phyloP scores from a whole-genome alignment of 805 yeast species.

The Kodamaea jinghongensis region DNA sequence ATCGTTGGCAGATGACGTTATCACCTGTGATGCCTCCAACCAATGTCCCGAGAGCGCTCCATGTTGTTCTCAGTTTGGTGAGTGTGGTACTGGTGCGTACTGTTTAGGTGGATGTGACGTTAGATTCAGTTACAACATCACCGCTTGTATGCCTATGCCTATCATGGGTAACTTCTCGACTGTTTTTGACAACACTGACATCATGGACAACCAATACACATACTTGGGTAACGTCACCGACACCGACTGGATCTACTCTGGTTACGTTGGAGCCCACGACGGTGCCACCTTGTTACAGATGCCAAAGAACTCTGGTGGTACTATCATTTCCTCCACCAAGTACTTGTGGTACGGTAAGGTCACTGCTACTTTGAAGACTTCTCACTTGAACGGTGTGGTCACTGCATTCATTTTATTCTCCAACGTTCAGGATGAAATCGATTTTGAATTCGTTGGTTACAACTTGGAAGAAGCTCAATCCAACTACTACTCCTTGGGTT shows the following conservation, averaged over 20 bases:
- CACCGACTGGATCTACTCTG: slow-evolving; percentile 69
- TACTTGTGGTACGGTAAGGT: slow-evolving; percentile 89
- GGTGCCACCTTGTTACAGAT: slow-evolving; percentile 64
- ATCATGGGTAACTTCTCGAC: slow-evolving; percentile 53
- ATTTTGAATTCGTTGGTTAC: slow-evolving; percentile 81
- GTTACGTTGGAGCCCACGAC: slow-evolving; percentile 48
- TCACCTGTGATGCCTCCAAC: slow-evolving; percentile 49
- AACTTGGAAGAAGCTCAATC: slow-evolving; percentile 66
- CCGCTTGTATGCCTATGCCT: slow-evolving; percentile 87
- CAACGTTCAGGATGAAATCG: slow-evolving; percentile 87
- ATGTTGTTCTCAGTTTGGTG: slow-evolving; percentile 81
- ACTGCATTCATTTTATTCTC: slow-evolving; percentile 80
- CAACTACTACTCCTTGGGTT: slow-evolving; percentile 78
- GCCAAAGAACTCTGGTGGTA: slow-evolving; percentile 74
- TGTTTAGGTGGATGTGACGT: slow-evolving; percentile 92
- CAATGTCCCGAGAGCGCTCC: slow-evolving; percentile 78
- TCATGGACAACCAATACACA: slow-evolving; percentile 24
- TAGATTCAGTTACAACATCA: slow-evolving; percentile 55
- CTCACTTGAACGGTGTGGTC: slow-evolving; percentile 77
- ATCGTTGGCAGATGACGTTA: slow-evolving; percentile 11
- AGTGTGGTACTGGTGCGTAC: slow-evolving; percentile 71
- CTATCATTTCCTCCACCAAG: slow-evolving; percentile 75
- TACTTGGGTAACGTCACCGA: slow-evolving; percentile 72
- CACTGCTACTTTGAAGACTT: slow-evolving; percentile 64
- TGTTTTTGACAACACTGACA: slow-evolving; percentile 34